These are phyloP conservation scores for Straminergon stramineum DNA, from an alignment of 225 moss, liverwort and hornwort species.

Conservation along the genomic window DNA sequence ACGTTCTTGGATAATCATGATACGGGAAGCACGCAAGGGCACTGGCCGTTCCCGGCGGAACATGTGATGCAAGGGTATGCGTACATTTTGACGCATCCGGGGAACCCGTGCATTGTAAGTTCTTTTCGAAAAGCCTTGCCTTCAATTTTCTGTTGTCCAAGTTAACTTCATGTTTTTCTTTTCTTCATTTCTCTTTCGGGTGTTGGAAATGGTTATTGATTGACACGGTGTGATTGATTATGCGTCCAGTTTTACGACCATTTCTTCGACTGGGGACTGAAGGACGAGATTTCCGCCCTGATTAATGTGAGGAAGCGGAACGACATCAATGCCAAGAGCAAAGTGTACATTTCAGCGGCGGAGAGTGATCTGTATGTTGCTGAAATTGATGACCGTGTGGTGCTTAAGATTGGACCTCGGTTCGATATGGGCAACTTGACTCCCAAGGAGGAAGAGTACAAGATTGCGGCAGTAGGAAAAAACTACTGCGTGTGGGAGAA, in stretches of 20 bases:
- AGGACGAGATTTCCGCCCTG: constrained; percentile 40
- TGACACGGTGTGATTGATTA: background rate
- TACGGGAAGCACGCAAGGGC: constrained; percentile 77
- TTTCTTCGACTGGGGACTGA: constrained; percentile 78
- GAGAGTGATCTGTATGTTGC: constrained; percentile 70
- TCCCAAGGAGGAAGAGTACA: constrained; percentile 44
- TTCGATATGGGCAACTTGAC: constrained; percentile 49
- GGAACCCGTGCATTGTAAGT: constrained; percentile 81
- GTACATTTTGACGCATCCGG: constrained; percentile 86
- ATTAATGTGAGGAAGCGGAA: constrained; percentile 49
- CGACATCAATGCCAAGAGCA: constrained; percentile 57
- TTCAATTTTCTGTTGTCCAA: too few relatives aligned
- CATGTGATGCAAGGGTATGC: constrained; percentile 90
- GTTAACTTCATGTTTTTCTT: too few relatives aligned
- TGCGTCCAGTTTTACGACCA: constrained; percentile 46
- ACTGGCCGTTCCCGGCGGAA: constrained; percentile 84
- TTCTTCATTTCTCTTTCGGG: too few relatives aligned
- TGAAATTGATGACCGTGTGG: constrained; percentile 40
- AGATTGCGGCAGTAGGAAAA: constrained; percentile 48
- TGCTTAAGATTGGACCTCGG: constrained; percentile 61
- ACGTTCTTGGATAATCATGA: constrained; percentile 95
- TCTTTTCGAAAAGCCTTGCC: background rate
- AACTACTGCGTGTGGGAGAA: constrained; percentile 92
- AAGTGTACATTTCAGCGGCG: constrained; percentile 40
- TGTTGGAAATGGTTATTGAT: background rate